A percentile compares a stretch with the other conserved stretches of the same genome.
These are phyloP conservation scores for Chenopodium suecicum DNA, from an alignment of 148 eudicot genomes.

Conservation along the genomic window DNA sequence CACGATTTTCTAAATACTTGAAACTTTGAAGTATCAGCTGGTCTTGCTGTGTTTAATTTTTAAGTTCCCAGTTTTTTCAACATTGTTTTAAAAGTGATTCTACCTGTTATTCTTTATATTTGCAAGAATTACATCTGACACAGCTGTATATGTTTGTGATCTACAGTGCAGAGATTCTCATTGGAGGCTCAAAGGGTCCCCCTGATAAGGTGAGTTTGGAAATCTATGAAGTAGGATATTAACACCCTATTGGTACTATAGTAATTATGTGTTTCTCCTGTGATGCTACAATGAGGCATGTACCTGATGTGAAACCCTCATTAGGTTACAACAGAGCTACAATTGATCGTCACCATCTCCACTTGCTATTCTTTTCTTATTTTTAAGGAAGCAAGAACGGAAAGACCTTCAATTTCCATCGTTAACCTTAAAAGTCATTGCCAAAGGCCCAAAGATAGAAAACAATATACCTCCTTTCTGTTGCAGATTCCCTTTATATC, in stretches of 20 bases:
- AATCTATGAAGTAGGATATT: background rate
- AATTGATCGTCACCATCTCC: background rate
- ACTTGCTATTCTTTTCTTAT: background rate
- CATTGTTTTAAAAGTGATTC: background rate
- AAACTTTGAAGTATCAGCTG: background rate
- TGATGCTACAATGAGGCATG: background rate
- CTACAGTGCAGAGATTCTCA: slow-evolving; percentile 82
- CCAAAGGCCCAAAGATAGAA: background rate
- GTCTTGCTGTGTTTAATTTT: too few relatives aligned
- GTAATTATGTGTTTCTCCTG: background rate
- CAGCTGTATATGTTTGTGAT: slow-evolving; percentile 10
- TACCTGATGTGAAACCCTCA: background rate
- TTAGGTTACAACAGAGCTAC: background rate
- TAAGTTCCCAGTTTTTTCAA: background rate
- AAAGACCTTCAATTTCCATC: background rate
- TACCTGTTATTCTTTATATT: background rate
- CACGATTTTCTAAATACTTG: background rate
- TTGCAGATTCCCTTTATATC: background rate
- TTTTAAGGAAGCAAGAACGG: background rate
- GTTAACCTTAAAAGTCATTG: background rate
- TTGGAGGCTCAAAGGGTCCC: slow-evolving; percentile 91
- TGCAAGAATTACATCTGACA: slow-evolving; percentile 1
- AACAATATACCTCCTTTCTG: background rate
- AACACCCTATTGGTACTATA: background rate
- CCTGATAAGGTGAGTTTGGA: slow-evolving; percentile 72